Evolutionary conservation across 768 basidiomycete species (phyloP), one percentile per base, ranked within the genome.

Genomic region (Candolleomyces eurysporus): DNA sequence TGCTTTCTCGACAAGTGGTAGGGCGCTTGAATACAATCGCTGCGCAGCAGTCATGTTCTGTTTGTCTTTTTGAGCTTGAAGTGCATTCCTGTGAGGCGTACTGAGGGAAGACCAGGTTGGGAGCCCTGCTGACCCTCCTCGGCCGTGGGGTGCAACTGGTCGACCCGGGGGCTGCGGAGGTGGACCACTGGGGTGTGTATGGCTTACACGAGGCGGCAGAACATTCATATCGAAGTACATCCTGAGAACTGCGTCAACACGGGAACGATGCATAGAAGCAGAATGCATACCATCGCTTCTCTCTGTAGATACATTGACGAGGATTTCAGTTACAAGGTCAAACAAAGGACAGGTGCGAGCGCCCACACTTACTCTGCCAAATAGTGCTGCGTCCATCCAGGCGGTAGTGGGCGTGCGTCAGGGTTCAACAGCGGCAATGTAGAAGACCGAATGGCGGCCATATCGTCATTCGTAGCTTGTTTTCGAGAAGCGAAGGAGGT

Each of bases 371-470:
- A 62, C 61, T 40, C 26, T 10, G 55, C 10, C 40, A 58, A 48
- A 21, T 58, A 58, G 48, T 62, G 61, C 48, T 62, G 56, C 5
- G 48, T 56, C 61, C 61, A 62, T 13, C 61, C 61, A 52, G 57
- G 13, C 13, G 61, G 62, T 11, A 63, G 39, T 17, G 52, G 51
- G 21, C 51, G 31, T 17, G 26, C 16, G 22, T 62, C 61, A 4
- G 57, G 55, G 43, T 50, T 62, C 21, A 59, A 21, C 26, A 36
- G 48, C 22, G 56, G 43, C 2, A 48, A 16, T 46, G 45, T 17
- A 2, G 56, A n/a, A 13, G 52, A 11, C 21, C 21, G 48, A 3
- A 17, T 3, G 3, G 48, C 22, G 10, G 48, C 22, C 48, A 49
- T 49, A 49, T 26, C 26, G 26, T 11, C 10, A 22, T 22, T 6